Conservation (phyloP, 2,329 filamentous ascomycete genomes). For the Penicillium sp. region DNA sequence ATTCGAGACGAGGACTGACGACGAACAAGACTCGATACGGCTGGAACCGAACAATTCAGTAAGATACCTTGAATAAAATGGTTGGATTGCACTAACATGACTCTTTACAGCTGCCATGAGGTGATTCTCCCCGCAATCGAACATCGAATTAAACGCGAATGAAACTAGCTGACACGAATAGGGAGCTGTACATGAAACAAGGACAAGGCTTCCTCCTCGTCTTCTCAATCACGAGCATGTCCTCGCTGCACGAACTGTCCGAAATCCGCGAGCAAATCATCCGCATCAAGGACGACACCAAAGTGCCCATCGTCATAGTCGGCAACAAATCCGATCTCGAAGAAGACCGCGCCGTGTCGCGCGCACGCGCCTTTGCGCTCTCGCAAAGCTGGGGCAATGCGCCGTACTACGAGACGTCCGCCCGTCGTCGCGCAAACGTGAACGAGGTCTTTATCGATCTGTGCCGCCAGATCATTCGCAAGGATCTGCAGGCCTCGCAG, state of each 20-base stretch:
- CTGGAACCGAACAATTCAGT: conserved; percentile 92
- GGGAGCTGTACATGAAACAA: conserved; percentile 89
- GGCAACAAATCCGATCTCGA: conserved; percentile 90
- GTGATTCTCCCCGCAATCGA: conserved; percentile 31
- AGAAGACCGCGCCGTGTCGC: conserved; percentile 74
- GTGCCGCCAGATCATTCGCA: conserved; percentile 76
- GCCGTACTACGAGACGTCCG: conserved; percentile 88
- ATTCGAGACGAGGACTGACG: conserved; percentile 7
- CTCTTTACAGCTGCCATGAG: conserved; percentile 51
- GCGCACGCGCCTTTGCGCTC: conserved; percentile 74
- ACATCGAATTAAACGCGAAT: background rate
- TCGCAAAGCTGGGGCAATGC: conserved; percentile 83
- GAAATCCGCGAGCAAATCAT: conserved; percentile 84
- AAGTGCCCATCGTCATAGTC: conserved; percentile 81
- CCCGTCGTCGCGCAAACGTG: conserved; percentile 77
- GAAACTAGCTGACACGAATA: conserved; percentile 20
- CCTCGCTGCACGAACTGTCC: conserved; percentile 76
- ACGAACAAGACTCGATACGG: conserved; percentile 68
- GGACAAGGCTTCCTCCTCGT: conserved; percentile 88
- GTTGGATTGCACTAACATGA: background rate
- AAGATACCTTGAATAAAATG: conserved; percentile 36
- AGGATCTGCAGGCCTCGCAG: conserved; percentile 49
- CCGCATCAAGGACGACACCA: conserved; percentile 83
- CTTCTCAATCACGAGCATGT: conserved; percentile 82
- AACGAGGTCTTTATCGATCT: conserved; percentile 86